Base-by-base conservation (phyloP, 257 asterid genomes). In the Mitragyna speciosa region DNA sequence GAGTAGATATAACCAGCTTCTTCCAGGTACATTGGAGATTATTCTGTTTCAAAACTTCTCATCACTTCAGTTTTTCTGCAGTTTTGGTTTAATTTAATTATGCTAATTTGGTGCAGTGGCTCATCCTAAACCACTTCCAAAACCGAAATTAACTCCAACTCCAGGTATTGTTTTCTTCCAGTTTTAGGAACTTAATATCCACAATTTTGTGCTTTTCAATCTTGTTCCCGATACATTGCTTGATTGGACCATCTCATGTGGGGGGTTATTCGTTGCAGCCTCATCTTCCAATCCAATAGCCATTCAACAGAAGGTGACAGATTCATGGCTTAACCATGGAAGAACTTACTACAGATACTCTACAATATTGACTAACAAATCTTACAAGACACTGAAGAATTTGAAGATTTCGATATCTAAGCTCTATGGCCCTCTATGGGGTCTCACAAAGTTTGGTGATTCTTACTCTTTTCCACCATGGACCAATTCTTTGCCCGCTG, bases 341-440 rank as follows among this genome's bases (percentile, higher is more conserved):
- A 89, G 73, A 77, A 90, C 89, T 59, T 96, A 92, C 91, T 84
- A 92, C 89, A 87, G 96, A 88, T 96, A 94, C 92, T 87, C 95
- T 0, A 80, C 92, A 41, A 87, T 85, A 49, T 78, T 96, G 33
- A 92, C 93, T 78, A 96, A 96, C 89, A 90, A 87, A 33, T 94
- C 99, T 19, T 79, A 88, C n/a, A 91, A 91, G 90, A 94, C 89
- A 49, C 79, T 96, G 80, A 88, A 86, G 89, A 91, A 87, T 73
- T 82, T 96, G 85, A 92, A 92, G 86, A 82, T 96, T 64, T 84
- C 88, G 30, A 86, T 96, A 77, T 72, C 90, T 51, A 85, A 89
- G 85, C 96, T 96, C 76, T 92, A 89, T 26, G 99, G 99, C 48
- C 99, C 99, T 79, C 74, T 94, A 7, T 94, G 99, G 99, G 99